A percentile compares a stretch with the other conserved stretches of the same genome.
Evolutionary conservation across 805 yeast genomes (phyloP).

Genomic region (Candida sithepensis): DNA sequence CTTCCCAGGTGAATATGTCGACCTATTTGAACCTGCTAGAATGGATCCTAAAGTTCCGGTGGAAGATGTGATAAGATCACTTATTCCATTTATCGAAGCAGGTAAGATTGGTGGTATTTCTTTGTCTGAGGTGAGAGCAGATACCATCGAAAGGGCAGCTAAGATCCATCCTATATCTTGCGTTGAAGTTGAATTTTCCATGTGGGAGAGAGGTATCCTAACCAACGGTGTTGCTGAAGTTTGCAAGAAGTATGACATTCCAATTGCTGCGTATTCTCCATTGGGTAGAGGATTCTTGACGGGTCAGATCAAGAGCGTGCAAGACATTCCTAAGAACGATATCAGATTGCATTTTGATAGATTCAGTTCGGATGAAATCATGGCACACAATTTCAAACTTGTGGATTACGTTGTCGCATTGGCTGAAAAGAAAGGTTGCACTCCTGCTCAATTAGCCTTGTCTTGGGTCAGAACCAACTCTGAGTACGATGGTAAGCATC

Average conservation of each 20-base stretch:
- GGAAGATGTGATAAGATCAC: constrained; percentile 53
- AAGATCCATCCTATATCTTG: constrained; percentile 55
- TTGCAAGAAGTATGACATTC: constrained; percentile 54
- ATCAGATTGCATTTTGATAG: constrained; percentile 48
- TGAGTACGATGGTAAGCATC: constrained; percentile 35
- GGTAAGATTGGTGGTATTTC: constrained; percentile 72
- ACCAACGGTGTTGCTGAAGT: constrained; percentile 60
- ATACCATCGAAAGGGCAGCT: constrained; percentile 57
- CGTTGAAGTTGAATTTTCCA: constrained; percentile 77
- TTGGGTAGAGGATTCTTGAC: constrained; percentile 76
- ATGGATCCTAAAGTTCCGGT: constrained; percentile 54
- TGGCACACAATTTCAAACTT: constrained; percentile 47
- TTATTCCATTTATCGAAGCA: constrained; percentile 54
- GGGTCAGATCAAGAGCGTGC: constrained; percentile 46
- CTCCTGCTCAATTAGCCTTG: constrained; percentile 66
- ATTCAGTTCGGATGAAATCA: constrained; percentile 51
- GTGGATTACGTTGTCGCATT: constrained; percentile 46
- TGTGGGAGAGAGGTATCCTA: constrained; percentile 61
- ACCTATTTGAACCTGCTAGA: constrained; percentile 71
- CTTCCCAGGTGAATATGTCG: constrained; percentile 41
- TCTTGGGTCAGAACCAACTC: constrained; percentile 56
- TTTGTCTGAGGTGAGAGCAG: constrained; percentile 66
- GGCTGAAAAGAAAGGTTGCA: constrained; percentile 43
- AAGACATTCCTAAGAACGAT: constrained; percentile 55
- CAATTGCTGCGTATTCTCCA: constrained; percentile 81